Evolutionary conservation across 768 basidiomycete species (phyloP), one percentile per base, ranked within the genome.

Genomic region (Pilatotrama ljubarskyi): DNA sequence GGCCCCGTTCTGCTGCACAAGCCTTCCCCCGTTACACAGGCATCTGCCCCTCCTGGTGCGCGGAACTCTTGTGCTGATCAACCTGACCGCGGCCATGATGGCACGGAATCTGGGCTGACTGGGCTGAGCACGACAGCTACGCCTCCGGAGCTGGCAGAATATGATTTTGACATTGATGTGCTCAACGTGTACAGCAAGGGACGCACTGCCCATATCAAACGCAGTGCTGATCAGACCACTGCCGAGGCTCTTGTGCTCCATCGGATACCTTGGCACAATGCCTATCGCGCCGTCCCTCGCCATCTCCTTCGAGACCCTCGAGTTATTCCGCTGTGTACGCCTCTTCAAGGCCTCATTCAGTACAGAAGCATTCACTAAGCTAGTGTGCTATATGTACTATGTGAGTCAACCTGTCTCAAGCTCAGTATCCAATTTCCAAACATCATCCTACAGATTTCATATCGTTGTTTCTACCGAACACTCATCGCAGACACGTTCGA

Each of bases 401-500:
- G 64, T 68, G 52, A n/a, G 53, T 69, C 10, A 17, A 32, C 29
- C 29, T 32, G 29, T 32, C 29, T 32, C 10, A 10, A 32, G 29
- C 29, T 32, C 29, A 32, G 29, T 32, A 32, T 32, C 29, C 29
- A 32, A 32, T 32, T 10, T 10, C 29, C 29, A 26, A 25, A 17
- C 15, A 22, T 9, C 24, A 60, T 43, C 59, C 41, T 32, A 29
- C 46, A 75, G 71, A 62, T 69, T 0, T 64, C 72, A 8, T 77
- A 73, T 56, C 55, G 48, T 13, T 64, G 55, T 9, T 51, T 40
- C 5, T 68, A 66, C 48, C 64, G 70, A 2, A 57, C 50, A 1
- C 48, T 66, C 17, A 63, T 80, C 24, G 66, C 72, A 1, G 64
- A 71, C 26, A 66, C 75, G 10, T 76, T 73, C 53, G 76, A 80